Percentiles rank a stretch among this genome's conserved stretches.
phyloP scores from a whole-genome alignment of 1,284 basidiomycete genomes.

The Irpex sp. region DNA sequence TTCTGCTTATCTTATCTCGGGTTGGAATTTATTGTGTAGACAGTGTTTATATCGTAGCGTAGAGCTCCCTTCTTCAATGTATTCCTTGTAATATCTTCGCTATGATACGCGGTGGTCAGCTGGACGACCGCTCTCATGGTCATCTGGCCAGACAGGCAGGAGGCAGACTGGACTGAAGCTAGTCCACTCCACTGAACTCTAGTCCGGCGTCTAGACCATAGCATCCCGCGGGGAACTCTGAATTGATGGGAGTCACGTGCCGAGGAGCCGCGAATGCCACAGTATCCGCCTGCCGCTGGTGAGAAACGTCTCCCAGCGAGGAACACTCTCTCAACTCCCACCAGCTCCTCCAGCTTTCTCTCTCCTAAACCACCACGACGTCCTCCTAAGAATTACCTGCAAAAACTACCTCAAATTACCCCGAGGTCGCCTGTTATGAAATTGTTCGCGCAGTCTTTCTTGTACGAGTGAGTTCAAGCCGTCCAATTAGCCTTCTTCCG shows the following conservation, averaged over 20 bases:
- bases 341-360: neutral
- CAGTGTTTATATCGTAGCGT: neutral
- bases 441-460: slow-evolving; percentile 75
- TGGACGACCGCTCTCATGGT: neutral
- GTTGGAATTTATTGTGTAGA: neutral
- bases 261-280: slow-evolving; percentile 1
- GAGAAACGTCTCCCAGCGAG: neutral
- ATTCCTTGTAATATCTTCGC: neutral
- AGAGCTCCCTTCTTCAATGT: neutral
- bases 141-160: neutral
- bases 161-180: neutral
- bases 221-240: neutral
- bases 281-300: neutral
- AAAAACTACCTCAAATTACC: neutral
- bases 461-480: slow-evolving; percentile 61
- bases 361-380: neutral
- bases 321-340: neutral
- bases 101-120: neutral
- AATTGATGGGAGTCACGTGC: neutral
- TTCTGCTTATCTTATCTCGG: neutral
- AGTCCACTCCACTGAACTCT: neutral
- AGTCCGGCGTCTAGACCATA: neutral
- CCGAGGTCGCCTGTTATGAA: slow-evolving; percentile 55
- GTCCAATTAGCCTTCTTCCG: neutral
- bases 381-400: neutral